phyloP scores from a whole-genome alignment of 2,329 filamentous ascomycete species.

The Penicillium sp. region DNA sequence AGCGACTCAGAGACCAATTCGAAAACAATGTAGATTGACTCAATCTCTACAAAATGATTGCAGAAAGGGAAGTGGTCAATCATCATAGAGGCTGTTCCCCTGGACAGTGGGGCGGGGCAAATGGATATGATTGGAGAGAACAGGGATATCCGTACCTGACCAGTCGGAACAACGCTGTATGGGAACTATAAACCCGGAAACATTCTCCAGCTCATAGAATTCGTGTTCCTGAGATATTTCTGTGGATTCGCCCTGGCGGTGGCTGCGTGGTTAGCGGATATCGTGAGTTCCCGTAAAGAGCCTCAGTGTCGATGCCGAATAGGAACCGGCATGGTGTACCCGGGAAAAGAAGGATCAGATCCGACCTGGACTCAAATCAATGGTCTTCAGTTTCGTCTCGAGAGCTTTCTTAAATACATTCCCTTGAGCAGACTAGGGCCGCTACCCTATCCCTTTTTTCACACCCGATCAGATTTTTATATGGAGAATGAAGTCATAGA shows the following conservation, averaged over 20 bases:
- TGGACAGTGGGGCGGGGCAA: neutral
- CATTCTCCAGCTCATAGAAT: neutral
- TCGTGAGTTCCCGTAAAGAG: neutral
- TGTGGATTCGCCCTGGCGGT: neutral
- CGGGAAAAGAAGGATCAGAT: too few species aligned
- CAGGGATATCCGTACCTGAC: neutral
- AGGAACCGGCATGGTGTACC: too few species aligned
- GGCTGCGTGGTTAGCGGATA: neutral
- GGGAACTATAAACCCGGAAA: neutral
- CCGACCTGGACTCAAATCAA: too few species aligned
- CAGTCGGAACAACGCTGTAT: neutral
- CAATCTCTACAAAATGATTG: constrained; percentile 16
- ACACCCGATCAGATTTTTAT: constrained; percentile 8
- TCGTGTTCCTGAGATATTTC: neutral
- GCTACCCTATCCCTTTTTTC: constrained; percentile 14
- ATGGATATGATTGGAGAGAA: neutral
- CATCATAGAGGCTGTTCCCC: constrained; percentile 11
- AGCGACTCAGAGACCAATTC: constrained; percentile 19
- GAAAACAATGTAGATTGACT: constrained; percentile 20
- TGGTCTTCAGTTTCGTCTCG: neutral
- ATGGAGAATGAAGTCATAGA: constrained; percentile 19
- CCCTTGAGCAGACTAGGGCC: constrained; percentile 15
- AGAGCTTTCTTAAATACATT: constrained; percentile 12
- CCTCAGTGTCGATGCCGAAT: too few species aligned
- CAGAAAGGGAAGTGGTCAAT: constrained; percentile 21